Conservation (phyloP, 805 yeast genomes). For the Schizosaccharomyces cryophilus region DNA sequence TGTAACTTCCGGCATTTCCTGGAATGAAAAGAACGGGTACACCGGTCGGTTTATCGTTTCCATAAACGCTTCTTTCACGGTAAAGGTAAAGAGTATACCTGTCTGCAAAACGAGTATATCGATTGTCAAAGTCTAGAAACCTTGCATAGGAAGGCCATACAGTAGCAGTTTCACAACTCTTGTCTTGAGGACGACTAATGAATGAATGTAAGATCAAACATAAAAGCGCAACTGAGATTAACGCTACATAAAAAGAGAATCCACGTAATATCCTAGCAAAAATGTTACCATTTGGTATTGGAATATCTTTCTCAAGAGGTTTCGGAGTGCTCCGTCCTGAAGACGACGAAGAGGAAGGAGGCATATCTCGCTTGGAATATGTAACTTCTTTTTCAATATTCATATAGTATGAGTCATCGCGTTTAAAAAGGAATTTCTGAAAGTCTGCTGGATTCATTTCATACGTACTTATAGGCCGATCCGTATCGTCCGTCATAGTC, state of each 20-base stretch:
- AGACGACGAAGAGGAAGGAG: too few species aligned
- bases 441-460: neutral
- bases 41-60: constrained; percentile 29
- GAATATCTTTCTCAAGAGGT: neutral
- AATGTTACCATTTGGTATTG: neutral
- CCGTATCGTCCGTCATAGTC: neutral
- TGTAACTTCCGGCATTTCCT: constrained; percentile 88
- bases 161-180: constrained; percentile 18
- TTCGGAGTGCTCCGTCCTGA: neutral
- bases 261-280: neutral
- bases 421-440: neutral
- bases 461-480: neutral
- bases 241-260: neutral
- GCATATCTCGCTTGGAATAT: neutral
- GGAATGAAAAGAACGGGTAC: constrained; percentile 84
- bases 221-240: neutral
- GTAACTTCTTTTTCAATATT: neutral
- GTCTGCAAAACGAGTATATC: constrained; percentile 43
- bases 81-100: constrained; percentile 71
- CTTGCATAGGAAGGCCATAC: constrained; percentile 93
- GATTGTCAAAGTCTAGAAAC: constrained; percentile 43
- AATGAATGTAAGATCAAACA: neutral
- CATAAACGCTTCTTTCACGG: constrained; percentile 42
- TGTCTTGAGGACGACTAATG: neutral
- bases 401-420: neutral